These are phyloP conservation scores for Spinellus fusiger DNA, from an alignment of 192 early-diverging fungal genomes.

Conservation along the genomic window DNA sequence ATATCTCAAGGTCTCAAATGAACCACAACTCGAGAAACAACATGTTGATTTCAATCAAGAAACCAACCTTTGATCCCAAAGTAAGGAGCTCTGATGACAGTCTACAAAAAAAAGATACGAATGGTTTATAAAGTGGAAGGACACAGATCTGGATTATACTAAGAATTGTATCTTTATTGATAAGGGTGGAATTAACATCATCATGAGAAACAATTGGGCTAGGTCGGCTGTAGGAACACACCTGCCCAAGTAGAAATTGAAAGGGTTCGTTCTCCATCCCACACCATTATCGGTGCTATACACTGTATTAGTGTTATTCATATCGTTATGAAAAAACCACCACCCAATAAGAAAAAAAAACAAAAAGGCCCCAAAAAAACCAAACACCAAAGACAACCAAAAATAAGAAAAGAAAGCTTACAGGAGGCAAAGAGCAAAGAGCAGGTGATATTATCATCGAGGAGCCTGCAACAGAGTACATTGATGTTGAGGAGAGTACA, in stretches of 20 bases:
- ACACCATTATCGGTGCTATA: constrained; percentile 2
- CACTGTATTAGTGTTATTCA: constrained; percentile 3
- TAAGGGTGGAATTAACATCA: not conserved
- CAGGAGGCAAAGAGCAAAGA: not conserved
- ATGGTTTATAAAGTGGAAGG: constrained; percentile 5
- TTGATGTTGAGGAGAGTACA: not conserved
- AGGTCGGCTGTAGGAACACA: not conserved
- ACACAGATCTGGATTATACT: not conserved
- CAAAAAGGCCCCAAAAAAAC: constrained; percentile 6
- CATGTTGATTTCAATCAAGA: too few species aligned
- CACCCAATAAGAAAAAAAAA: not conserved
- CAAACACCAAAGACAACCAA: not conserved
- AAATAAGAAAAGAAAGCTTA: not conserved
- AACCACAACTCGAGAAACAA: too few species aligned
- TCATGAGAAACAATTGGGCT: not conserved
- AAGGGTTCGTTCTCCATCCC: not conserved
- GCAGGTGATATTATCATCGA: not conserved
- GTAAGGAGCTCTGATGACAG: not conserved
- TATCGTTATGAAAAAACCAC: constrained; percentile 3
- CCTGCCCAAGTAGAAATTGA: not conserved
- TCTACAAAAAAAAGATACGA: constrained; percentile 1
- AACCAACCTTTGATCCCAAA: not conserved
- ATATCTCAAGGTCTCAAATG: not conserved
- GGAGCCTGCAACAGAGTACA: not conserved
- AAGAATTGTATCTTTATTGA: not conserved